Evolutionary conservation across 495 filamentous ascomycete species (phyloP), one percentile per base, ranked within the genome.

Genomic region (Aspergillus asperescens): DNA sequence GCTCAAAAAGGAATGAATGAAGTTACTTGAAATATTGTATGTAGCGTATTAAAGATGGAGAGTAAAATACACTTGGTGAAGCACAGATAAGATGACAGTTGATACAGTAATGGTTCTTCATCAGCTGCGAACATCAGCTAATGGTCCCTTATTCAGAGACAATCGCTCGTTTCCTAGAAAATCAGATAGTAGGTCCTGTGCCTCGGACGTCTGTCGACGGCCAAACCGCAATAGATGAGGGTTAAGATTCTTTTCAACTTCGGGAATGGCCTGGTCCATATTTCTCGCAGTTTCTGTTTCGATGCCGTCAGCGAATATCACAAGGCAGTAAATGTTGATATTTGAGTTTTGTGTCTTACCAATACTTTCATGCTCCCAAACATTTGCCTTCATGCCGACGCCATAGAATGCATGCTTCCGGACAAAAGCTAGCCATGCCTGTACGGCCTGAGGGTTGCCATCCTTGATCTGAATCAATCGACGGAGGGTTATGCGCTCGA

Each of bases 301-400:
- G 32, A 61, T n/a, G 18, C 27, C 7, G 20, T 54, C 46, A 54
- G 50, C 16, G 19, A 25, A 16, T 1, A 19, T 1, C 4, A 47
- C 12, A 35, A 37, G 7, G 20, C 7, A 15, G 13, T 15, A 23
- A 34, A 22, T 38, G n/a, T 10, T 23, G 7, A 25, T 10, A 9
- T 1, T 22, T 22, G 16, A 20, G 23, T 7, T 1, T 4, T 12
- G 4, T 19, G 52, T 46, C 62, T 48, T 70, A 80, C 88, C 86
- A 25, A 95, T 63, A 51, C 78, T 80, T 59, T 86, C 82, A 73
- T 86, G 86, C 62, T 92, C 87, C 85, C 86, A 98, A 40, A 97
- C 78, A 63, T 98, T 96, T 20, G 94, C 92, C 77, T 98, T 98
- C 91, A 98, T 95, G 62, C 93, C 93, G 22, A 97, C 84, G 7